These are phyloP conservation scores for Rhinocladiella similis DNA, from an alignment of 2,329 filamentous ascomycete genomes.

Conservation along the genomic window DNA sequence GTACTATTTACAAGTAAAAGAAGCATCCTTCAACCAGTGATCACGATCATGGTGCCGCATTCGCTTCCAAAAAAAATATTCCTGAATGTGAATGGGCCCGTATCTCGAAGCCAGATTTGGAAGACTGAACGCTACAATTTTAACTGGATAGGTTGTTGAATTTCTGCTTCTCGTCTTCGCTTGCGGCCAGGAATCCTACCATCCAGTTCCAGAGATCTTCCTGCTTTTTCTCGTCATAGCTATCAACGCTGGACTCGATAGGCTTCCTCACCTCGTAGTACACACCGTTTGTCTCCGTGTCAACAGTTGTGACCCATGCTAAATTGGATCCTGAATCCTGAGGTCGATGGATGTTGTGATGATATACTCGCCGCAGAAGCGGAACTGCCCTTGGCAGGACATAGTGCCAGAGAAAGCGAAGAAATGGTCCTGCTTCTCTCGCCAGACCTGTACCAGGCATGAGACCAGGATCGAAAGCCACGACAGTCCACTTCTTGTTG, in stretches of 20 bases:
- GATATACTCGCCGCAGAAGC: slow-evolving; percentile 37
- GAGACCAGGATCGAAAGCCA: slow-evolving; percentile 49
- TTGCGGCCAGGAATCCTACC: slow-evolving; percentile 34
- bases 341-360: slow-evolving; percentile 41
- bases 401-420: slow-evolving; percentile 37
- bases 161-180: slow-evolving; percentile 30
- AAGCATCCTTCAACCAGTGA: no score
- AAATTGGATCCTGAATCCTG: slow-evolving; percentile 43
- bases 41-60: no score
- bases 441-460: slow-evolving; percentile 51
- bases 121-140: background rate
- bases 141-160: slow-evolving; percentile 21
- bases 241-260: slow-evolving; percentile 45
- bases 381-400: slow-evolving; percentile 40
- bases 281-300: slow-evolving; percentile 37
- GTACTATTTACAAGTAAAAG: no score
- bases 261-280: slow-evolving; percentile 48
- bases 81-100: no score
- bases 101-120: background rate
- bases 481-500: slow-evolving; percentile 41
- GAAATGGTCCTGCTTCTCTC: slow-evolving; percentile 34
- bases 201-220: slow-evolving; percentile 55
- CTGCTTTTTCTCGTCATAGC: slow-evolving; percentile 47
- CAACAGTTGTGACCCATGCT: slow-evolving; percentile 41
- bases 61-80: no score